Conservation (phyloP, 2,329 filamentous ascomycete genomes). For the Helminthosporium solani region DNA sequence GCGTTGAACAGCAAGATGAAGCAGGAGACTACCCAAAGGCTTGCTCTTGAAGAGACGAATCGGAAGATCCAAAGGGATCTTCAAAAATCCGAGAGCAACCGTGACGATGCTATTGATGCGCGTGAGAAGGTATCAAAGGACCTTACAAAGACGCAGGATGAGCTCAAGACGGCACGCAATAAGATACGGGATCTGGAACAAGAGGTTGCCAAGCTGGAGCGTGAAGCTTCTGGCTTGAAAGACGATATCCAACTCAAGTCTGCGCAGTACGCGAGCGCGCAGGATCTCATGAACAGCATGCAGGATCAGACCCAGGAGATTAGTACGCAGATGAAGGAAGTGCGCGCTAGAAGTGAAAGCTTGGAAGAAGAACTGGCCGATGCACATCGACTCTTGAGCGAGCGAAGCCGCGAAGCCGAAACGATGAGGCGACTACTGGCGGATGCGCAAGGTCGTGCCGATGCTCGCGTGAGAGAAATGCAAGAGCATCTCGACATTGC, state of each 20-base stretch:
- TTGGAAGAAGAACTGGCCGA: slow-evolving; percentile 91
- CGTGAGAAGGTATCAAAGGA: slow-evolving; percentile 72
- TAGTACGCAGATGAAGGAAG: slow-evolving; percentile 87
- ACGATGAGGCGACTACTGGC: slow-evolving; percentile 88
- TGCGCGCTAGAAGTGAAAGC: slow-evolving; percentile 75
- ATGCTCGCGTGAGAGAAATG: slow-evolving; percentile 83
- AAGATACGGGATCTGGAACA: slow-evolving; percentile 73
- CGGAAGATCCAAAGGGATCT: slow-evolving; percentile 74
- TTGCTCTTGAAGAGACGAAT: slow-evolving; percentile 77
- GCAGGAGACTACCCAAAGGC: slow-evolving; percentile 68
- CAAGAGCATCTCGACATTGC: slow-evolving; percentile 83
- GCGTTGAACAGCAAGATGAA: slow-evolving; percentile 75
- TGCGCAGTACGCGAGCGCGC: slow-evolving; percentile 80
- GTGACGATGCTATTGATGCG: slow-evolving; percentile 72
- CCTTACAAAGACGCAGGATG: slow-evolving; percentile 69
- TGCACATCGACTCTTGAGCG: slow-evolving; percentile 79
- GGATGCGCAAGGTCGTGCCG: slow-evolving; percentile 81
- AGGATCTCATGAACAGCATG: slow-evolving; percentile 87
- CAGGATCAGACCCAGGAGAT: slow-evolving; percentile 88
- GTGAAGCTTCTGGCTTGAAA: slow-evolving; percentile 66
- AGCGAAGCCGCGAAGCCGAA: slow-evolving; percentile 88
- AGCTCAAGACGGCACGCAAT: slow-evolving; percentile 58
- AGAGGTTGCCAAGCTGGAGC: slow-evolving; percentile 65
- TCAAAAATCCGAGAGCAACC: slow-evolving; percentile 74
- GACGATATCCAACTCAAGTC: slow-evolving; percentile 84